Base-by-base conservation (phyloP, 1,139 yeast genomes). In the Zygoascus sp. region DNA sequence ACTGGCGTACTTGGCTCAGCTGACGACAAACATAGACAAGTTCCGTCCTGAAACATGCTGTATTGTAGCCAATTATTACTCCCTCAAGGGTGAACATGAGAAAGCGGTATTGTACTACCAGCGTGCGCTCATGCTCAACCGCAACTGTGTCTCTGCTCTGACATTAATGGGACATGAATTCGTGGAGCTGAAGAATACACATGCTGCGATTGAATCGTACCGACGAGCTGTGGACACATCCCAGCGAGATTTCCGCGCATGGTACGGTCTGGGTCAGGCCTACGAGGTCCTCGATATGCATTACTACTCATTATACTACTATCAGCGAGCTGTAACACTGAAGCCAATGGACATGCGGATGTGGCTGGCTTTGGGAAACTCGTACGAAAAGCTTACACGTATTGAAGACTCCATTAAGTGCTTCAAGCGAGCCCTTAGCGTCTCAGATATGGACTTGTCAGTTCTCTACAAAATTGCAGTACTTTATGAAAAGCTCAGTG, bases 241-340 rank as follows among this genome's bases (percentile, higher is more conserved):
- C 59, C 79, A 82, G 40, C 83, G 85, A 60, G 98, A 94, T 64
- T 94, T 86, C 64, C 74, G 97, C 46, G 98, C 98, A 0, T 94
- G 98, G 99, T 92, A 92, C 65, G 98, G 98, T 0, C 72, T 94
- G 46, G 99, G 98, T 0, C 98, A 92, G 65, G 97, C 98, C 1
- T 94, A 94, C 62, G 98, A 94, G 64, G 96, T 94, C 15, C 71
- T 92, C 50, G 97, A 92, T 58, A 90, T 90, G 97, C 95, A 87
- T 63, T 73, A 88, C 56, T 94, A 90, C 61, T 92, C 97, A 0
- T 70, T 90, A 35, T 90, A 89, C 64, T 92, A 94, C 63, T 94
- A 88, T 62, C 97, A 92, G 66, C 74, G 87, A 43, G 97, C 97
- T 0, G 85, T 96, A 35, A 79, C 87, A 19, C 72, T 94, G 53